Evolutionary conservation across 805 yeast species (phyloP), one percentile per base, ranked within the genome.

Genomic region (Starmerella stigmatis): DNA sequence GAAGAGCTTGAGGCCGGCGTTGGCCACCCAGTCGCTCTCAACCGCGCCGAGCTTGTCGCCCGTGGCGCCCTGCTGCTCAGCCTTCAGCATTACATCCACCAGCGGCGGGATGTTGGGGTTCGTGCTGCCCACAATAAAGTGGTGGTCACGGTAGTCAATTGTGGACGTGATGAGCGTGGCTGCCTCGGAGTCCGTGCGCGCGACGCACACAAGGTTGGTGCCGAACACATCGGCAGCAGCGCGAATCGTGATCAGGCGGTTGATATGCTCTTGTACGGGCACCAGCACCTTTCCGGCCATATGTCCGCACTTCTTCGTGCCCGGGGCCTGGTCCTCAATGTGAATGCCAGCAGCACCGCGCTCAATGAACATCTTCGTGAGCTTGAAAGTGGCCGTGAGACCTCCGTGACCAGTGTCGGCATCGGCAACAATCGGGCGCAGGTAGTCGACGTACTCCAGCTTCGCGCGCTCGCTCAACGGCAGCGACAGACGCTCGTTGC

Each of bases 341-440:
- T 89, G 98, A 60, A 89, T 86, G 62, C 97, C 97, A 48, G 97
- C 96, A 46, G 97, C 98, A 66, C 97, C 97, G 60, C 94, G 79
- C 71, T 89, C 97, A 58, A 89, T 84, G 63, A 89, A 89, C 78
- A 89, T 73, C 72, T 89, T 89, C 60, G 96, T 86, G 64, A 89
- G 76, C 70, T 89, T 89, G 70, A 86, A 81, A 56, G 86, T 86
- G 46, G 97, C 97, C 49, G 97, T 88, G 58, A 86, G 74, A 64
- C 98, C 97, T 68, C 98, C 98, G 65, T 89, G 97, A 57, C 98
- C 98, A 47, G 97, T 92, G 68, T 89, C 98, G 56, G 89, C 98
- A 64, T 89, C 98, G 34, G 97, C 97, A 58, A 89, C 74, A 57
- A 89, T 85, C 48, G 98, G 98, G 59, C 96, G 78, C 63, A 89